Conservation (phyloP, 768 basidiomycete species). For the Fibroporia radiculosa region DNA sequence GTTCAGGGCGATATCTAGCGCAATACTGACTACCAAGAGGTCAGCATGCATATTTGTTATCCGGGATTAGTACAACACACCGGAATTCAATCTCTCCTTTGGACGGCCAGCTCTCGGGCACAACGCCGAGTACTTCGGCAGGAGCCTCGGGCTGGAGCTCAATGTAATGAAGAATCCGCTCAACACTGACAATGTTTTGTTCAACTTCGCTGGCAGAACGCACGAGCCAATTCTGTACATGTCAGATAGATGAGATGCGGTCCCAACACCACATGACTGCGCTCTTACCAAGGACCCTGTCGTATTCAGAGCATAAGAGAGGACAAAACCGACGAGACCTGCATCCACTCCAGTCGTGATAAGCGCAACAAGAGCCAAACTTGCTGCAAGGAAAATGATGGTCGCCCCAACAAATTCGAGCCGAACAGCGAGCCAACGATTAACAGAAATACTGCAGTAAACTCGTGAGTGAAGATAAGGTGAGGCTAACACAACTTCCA, state of each 20-base stretch:
- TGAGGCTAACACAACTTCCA: background rate
- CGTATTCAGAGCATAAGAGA: slow-evolving; percentile 79
- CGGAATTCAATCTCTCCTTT: slow-evolving; percentile 68
- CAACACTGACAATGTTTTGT: slow-evolving; percentile 84
- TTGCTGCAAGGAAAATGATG: slow-evolving; percentile 68
- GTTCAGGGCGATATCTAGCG: slow-evolving; percentile 69
- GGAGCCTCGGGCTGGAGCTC: slow-evolving; percentile 69
- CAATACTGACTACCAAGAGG: slow-evolving; percentile 50
- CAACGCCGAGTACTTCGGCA: slow-evolving; percentile 51
- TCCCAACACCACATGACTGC: slow-evolving; percentile 17
- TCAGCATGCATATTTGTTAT: background rate
- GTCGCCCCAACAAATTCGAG: slow-evolving; percentile 78
- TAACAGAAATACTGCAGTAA: slow-evolving; percentile 50
- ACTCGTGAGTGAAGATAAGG: background rate
- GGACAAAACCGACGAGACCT: slow-evolving; percentile 77
- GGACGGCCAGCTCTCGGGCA: slow-evolving; percentile 65
- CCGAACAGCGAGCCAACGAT: slow-evolving; percentile 79
- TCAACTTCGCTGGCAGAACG: slow-evolving; percentile 83
- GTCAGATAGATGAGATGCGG: background rate
- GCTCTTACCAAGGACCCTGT: slow-evolving; percentile 78
- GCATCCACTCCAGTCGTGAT: slow-evolving; percentile 75
- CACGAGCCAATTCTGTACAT: slow-evolving; percentile 68
- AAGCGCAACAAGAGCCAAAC: slow-evolving; percentile 62
- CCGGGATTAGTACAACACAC: slow-evolving; percentile 37
- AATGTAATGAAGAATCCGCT: slow-evolving; percentile 80